Conservation (phyloP, 768 basidiomycete species). For the Tricholoma sp. region DNA sequence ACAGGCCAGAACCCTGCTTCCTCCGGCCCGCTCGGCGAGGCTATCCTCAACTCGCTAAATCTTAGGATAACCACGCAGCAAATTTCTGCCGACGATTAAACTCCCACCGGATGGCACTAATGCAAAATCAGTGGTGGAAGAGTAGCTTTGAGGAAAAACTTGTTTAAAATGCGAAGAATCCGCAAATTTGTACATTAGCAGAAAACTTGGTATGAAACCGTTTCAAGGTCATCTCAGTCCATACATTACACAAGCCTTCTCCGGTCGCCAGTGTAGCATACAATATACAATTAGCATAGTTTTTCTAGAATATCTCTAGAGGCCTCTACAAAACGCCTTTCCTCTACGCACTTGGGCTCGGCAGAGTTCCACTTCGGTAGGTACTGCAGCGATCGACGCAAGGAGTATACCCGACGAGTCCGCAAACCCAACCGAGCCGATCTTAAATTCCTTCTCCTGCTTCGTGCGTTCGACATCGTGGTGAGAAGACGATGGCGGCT, state of each 20-base stretch:
- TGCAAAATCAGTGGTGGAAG: no score
- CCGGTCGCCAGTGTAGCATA: background rate
- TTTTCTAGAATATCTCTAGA: conserved; percentile 29
- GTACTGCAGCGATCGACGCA: conserved; percentile 63
- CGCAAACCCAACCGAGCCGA: conserved; percentile 83
- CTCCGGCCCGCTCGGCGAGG: conserved; percentile 51
- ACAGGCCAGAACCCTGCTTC: conserved; percentile 77
- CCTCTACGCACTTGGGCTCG: conserved; percentile 64
- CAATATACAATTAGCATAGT: background rate
- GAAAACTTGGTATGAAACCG: no score
- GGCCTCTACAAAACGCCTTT: conserved; percentile 60
- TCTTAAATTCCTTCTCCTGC: conserved; percentile 85
- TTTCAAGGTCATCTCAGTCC: no score
- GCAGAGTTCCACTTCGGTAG: conserved; percentile 75
- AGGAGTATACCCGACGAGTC: conserved; percentile 72
- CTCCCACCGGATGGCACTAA: background rate
- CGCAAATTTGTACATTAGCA: no score
- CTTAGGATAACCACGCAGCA: background rate
- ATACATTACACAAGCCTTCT: no score
- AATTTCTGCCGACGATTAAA: background rate
- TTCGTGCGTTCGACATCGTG: conserved; percentile 53
- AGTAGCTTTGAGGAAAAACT: no score
- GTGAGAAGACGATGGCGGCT: conserved; percentile 42
- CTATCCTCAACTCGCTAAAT: conserved; percentile 47
- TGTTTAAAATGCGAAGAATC: no score